Conservation (phyloP, 1,284 basidiomycete species). For the Apiotrichum akiyoshidainum region DNA sequence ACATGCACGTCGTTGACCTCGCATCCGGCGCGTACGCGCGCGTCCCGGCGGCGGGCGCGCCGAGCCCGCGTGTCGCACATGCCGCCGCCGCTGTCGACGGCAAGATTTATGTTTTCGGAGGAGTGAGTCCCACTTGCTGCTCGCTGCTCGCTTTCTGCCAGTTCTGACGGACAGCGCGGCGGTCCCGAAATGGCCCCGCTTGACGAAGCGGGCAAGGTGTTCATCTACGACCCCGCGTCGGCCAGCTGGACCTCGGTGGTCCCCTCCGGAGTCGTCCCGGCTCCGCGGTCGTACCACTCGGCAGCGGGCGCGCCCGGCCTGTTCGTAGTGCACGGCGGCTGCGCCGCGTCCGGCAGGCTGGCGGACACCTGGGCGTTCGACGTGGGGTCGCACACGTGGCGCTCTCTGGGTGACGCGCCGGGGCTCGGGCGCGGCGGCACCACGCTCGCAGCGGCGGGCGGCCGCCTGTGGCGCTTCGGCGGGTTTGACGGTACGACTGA, state of each 20-base stretch:
- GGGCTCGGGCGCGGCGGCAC: constrained; percentile 28
- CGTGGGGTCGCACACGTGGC: constrained; percentile 16
- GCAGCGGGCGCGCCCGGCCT: constrained; percentile 10
- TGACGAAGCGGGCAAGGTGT: constrained; percentile 26
- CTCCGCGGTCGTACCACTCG: constrained; percentile 27
- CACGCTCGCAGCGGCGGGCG: constrained; percentile 17
- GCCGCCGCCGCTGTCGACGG: constrained; percentile 21
- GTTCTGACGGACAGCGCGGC: constrained; percentile 22
- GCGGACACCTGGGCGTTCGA: constrained; percentile 33
- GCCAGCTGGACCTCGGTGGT: constrained; percentile 23
- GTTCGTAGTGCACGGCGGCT: constrained; percentile 34
- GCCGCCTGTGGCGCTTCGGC: constrained; percentile 28
- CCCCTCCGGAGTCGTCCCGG: constrained; percentile 9
- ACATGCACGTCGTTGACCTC: constrained; percentile 28
- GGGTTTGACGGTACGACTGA: constrained; percentile 37
- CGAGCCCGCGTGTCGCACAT: constrained; percentile 31
- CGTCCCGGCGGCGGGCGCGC: constrained; percentile 20
- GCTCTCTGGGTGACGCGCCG: constrained; percentile 25
- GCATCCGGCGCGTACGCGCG: constrained; percentile 19
- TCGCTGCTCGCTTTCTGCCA: no score
- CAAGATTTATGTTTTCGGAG: constrained; percentile 35
- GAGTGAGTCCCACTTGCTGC: constrained; percentile 25
- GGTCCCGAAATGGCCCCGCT: constrained; percentile 29
- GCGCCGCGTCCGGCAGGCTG: constrained; percentile 26
- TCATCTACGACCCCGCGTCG: constrained; percentile 22